Evolutionary conservation across 805 yeast species (phyloP).

Genomic region (Kodamaea nitidulidarum): DNA sequence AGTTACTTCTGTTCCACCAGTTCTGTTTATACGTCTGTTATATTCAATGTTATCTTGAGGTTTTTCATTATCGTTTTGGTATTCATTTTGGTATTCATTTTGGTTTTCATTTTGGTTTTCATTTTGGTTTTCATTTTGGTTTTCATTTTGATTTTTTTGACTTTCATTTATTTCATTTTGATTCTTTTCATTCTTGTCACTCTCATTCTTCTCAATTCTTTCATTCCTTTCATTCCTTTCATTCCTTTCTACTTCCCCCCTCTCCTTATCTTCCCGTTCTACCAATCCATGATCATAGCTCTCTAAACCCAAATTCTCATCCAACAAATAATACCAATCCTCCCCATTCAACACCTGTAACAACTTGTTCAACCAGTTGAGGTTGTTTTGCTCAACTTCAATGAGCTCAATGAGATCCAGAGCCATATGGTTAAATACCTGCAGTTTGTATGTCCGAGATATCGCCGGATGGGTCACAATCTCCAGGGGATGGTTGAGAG

Average conservation of each 20-base stretch:
- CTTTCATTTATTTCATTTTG: conserved; percentile 1
- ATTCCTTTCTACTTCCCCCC: not conserved
- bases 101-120: too few relatives aligned
- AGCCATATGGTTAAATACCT: conserved; percentile 53
- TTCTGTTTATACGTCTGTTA: too few relatives aligned
- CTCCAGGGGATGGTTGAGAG: conserved; percentile 79
- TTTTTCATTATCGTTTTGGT: too few relatives aligned
- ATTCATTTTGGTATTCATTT: too few relatives aligned
- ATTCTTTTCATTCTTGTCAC: not conserved
- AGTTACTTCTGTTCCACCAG: too few relatives aligned
- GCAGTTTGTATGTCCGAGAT: conserved; percentile 57
- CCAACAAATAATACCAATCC: conserved; percentile 64
- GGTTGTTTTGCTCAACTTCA: conserved; percentile 75
- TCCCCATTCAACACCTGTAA: conserved; percentile 84
- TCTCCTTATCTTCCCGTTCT: conserved; percentile 11
- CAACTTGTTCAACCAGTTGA: conserved; percentile 65
- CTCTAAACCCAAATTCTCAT: conserved; percentile 62
- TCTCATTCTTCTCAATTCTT: not conserved
- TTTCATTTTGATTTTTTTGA: not conserved
- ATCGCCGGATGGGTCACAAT: conserved; percentile 67
- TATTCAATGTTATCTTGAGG: too few relatives aligned
- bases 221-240: conserved; percentile 2
- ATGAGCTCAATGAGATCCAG: conserved; percentile 71
- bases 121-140: conserved; percentile 22
- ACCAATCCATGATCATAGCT: conserved; percentile 62